Base-by-base conservation (phyloP, 352 stramenopile genomes). In the Globisporangium parvum region DNA sequence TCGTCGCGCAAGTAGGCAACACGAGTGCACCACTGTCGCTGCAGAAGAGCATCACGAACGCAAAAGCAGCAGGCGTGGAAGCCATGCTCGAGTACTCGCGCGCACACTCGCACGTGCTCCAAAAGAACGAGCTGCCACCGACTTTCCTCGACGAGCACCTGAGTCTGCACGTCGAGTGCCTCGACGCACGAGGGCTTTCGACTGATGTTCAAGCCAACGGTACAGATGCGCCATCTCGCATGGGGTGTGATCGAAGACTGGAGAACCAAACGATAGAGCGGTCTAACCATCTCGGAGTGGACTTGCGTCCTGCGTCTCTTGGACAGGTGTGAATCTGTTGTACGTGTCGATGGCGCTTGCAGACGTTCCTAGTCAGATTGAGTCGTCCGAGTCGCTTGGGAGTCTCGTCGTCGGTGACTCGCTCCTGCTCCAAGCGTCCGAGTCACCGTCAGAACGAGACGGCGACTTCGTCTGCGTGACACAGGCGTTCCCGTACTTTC, bases 331-430 rank as follows among this genome's bases (percentile, higher is more conserved):
- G 72, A 80, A 70, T 9, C 63, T 87, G 33, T 33, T 83, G 45
- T 87, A 87, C 47, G 64, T 81, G 20, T 78, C 73, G 3, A 53
- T 81, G n/a, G 62, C 63, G 8, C 52, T 88, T 33, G 17, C 44
- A 1, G 51, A 74, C 44, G 62, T 88, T 15, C 59, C 64, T 0
- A 83, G 75, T 51, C 47, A 62, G 31, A 20, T 62, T 3, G 26
- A 56, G 9, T 24, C 65, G 28, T 52, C 51, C 9, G 35, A 64
- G 23, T 53, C 57, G 3, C 50, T 91, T 0, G 81, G 79, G 0
- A 80, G 77, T 3, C 52, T 91, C 18, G 42, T 75, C 2, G 63
- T 90, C 2, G 77, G 81, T 1, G 81, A 91, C 51, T 85, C 81
- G 26, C 3, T 91, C 57, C 60, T 77, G 0, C 49, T 78, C 8